Base-by-base conservation (phyloP, 208 protist species). In the Phytomonas sp. region DNA sequence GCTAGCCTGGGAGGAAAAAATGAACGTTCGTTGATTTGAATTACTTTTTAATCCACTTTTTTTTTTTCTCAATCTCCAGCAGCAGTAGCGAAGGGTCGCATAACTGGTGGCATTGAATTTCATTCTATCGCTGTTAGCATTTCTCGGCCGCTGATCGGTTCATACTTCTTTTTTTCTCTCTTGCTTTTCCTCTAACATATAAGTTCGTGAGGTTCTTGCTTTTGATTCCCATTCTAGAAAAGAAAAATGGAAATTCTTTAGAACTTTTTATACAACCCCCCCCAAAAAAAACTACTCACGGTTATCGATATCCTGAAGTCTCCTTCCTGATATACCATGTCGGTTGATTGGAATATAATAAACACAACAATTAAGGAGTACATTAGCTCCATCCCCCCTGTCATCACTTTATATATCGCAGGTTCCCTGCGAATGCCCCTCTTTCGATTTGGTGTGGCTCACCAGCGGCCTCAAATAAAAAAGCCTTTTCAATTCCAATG, bases 391-490 rank as follows among this genome's bases (percentile, higher is more conserved):
- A 85, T 96, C 67, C 52, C 98, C 4, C 89, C 90, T 26, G 72
- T 80, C 2, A 61, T 98, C 32, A 82, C 78, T 26, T 82, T 88
- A 37, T 98, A 96, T 73, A 7, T 91, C 98, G 75, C 78, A 94
- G 71, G 83, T 98, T 56, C 95, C 94, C 63, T 98, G 97, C 82
- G 87, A 94, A 71, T 97, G 92, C 67, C 97, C 97, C 60, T 63
- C 83, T 52, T 99, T 86, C 73, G 97, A 99, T 70, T 33, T 45
- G 7, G 88, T 96, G 65, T 93, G 75, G 71, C 74, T 68, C 29
- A 95, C 81, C 11, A 98, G 98, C 70, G 95, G 95, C 7, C 71
- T 95, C 26, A 77, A 87, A 72, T 29, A 76, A 94, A 34, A 76
- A 97, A 61, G 94, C 94, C 56, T 83, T 98, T 56, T 70, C 94